Conservation (phyloP, 176 grass and related monocot species). For the Aegilops speltoides region DNA sequence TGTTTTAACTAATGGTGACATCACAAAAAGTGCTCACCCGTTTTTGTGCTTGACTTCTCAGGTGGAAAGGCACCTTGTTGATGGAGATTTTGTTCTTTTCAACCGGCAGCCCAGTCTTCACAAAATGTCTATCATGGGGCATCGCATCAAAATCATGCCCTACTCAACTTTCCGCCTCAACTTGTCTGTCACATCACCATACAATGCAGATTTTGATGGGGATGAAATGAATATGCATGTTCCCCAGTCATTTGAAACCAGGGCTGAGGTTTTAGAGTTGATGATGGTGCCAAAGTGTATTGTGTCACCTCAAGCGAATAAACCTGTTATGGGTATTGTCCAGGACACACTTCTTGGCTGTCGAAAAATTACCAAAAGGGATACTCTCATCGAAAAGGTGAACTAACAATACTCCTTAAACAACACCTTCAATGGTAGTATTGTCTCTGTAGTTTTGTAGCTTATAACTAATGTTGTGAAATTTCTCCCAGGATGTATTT, state of each 20-base stretch:
- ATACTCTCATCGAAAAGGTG: constrained; percentile 97
- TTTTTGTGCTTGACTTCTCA: constrained; percentile 32
- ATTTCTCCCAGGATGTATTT: constrained; percentile 81
- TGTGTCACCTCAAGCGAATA: constrained; percentile 90
- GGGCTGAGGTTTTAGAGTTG: constrained; percentile 90
- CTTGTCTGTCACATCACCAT: constrained; percentile 92
- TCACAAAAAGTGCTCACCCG: neutral
- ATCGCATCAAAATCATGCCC: constrained; percentile 99
- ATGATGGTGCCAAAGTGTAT: constrained; percentile 99
- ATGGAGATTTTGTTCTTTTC: constrained; percentile 96
- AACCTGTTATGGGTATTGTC: constrained; percentile 97
- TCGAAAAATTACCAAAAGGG: constrained; percentile 94
- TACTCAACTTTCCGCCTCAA: constrained; percentile 97
- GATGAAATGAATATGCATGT: constrained; percentile 99
- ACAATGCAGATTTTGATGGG: constrained; percentile 99
- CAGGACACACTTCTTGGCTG: constrained; percentile 91
- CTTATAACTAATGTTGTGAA: constrained; percentile 14
- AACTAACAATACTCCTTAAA: neutral
- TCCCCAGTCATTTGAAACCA: constrained; percentile 93
- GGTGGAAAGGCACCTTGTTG: constrained; percentile 90
- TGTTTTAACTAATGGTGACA: neutral
- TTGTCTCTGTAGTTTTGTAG: constrained; percentile 2
- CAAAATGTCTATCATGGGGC: constrained; percentile 99
- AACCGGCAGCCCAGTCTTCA: constrained; percentile 96
- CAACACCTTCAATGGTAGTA: neutral